phyloP scores from a whole-genome alignment of 129 eudicot genomes.

The Daucus carota region DH1_v3.0 NC_030389.2:2606501-2607000 shows the following conservation, averaged over 20 bases:
- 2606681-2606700: not conserved
- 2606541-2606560: no score
- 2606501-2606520: no score
- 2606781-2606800: not conserved
- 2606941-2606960: conserved; percentile 29
- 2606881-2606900: conserved; percentile 40
- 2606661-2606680: not conserved
- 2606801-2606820: conserved; percentile 18
- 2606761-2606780: not conserved
- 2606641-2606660: not conserved
- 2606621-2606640: no score
- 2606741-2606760: not conserved
- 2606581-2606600: no score
- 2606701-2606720: not conserved
- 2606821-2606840: conserved; percentile 41
- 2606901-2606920: conserved; percentile 33
- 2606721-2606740: not conserved
- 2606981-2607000: conserved; percentile 69
- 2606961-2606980: conserved; percentile 24
- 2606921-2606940: conserved; percentile 22
- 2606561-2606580: no score
- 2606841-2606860: conserved; percentile 31
- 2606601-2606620: no score
- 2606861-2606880: conserved; percentile 27
- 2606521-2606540: no score